Percentiles rank a stretch among this genome's conserved stretches.
Evolutionary conservation across 345 rosid species (phyloP).

Genomic region (Lagerstroemia speciosa): DNA sequence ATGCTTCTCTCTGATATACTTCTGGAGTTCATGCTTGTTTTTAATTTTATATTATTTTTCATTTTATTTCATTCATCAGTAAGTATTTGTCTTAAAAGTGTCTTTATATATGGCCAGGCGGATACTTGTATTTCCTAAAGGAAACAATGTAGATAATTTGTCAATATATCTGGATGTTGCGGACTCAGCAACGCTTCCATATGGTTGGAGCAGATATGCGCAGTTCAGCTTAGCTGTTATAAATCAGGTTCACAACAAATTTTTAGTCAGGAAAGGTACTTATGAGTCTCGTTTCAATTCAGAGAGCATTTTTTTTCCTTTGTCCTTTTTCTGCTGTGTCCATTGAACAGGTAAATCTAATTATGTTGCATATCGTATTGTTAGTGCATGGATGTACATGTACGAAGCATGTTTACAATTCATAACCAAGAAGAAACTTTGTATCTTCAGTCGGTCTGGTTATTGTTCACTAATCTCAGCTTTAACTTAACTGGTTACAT

Average conservation of each 20-base stretch:
- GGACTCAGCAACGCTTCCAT: conserved; percentile 36
- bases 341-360: too few species aligned
- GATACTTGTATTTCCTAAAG: conserved; percentile 44
- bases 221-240: conserved; percentile 50
- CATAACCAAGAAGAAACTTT: too few species aligned
- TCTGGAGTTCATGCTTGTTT: neutral
- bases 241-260: conserved; percentile 41
- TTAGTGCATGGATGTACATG: too few species aligned
- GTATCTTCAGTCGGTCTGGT: too few species aligned
- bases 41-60: neutral
- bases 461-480: too few species aligned
- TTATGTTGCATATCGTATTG: too few species aligned
- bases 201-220: conserved; percentile 57
- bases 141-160: conserved; percentile 55
- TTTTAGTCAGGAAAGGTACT: conserved; percentile 45
- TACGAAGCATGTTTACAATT: too few species aligned
- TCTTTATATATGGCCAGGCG: conserved; percentile 30
- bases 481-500: too few species aligned
- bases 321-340: too few species aligned
- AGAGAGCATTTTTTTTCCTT: neutral
- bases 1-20: neutral
- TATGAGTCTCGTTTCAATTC: too few species aligned
- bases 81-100: neutral
- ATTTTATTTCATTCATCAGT: neutral
- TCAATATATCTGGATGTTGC: conserved; percentile 59